These are phyloP conservation scores for Lactarius hengduanensis DNA, from an alignment of 768 basidiomycete species.

Conservation along the genomic window DNA sequence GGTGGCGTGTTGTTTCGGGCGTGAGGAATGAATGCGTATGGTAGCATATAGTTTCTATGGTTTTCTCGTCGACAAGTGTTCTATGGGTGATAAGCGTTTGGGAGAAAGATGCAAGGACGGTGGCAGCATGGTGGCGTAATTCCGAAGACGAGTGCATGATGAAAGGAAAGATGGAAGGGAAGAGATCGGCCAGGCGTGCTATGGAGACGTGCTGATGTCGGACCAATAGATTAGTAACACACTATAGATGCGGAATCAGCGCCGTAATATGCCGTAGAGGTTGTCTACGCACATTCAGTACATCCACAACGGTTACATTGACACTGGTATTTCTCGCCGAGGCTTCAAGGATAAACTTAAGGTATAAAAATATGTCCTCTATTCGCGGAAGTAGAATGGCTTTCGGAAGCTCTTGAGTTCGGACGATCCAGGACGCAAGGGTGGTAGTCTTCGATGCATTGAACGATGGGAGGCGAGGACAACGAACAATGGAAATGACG, in stretches of 20 bases:
- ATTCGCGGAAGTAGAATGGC: conserved; percentile 18
- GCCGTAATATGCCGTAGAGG: no score
- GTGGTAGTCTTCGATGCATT: conserved; percentile 11
- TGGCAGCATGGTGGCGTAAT: conserved; percentile 20
- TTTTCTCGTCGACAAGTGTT: conserved; percentile 2
- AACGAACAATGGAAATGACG: conserved; percentile 8
- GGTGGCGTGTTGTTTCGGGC: conserved; percentile 24
- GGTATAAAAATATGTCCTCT: conserved; percentile 8
- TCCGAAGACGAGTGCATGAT: conserved; percentile 19
- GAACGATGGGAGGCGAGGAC: not conserved
- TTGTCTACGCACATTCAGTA: conserved; percentile 10
- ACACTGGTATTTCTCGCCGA: conserved; percentile 3
- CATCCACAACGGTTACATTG: conserved; percentile 20
- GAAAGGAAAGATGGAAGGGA: conserved; percentile 19
- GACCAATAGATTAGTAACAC: conserved; percentile 20
- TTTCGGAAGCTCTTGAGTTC: conserved; percentile 19
- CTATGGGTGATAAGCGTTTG: conserved; percentile 15
- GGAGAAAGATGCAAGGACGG: conserved; percentile 19
- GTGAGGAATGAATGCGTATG: conserved; percentile 21
- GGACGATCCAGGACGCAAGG: conserved; percentile 19
- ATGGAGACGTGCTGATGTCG: conserved; percentile 14
- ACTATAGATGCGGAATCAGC: conserved; percentile 9
- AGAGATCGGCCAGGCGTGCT: conserved; percentile 9
- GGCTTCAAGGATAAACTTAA: conserved; percentile 15
- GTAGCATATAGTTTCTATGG: conserved; percentile 16